Base-by-base conservation (phyloP, 139 green algal genomes). In the Spirogloea muscicola region DNA sequence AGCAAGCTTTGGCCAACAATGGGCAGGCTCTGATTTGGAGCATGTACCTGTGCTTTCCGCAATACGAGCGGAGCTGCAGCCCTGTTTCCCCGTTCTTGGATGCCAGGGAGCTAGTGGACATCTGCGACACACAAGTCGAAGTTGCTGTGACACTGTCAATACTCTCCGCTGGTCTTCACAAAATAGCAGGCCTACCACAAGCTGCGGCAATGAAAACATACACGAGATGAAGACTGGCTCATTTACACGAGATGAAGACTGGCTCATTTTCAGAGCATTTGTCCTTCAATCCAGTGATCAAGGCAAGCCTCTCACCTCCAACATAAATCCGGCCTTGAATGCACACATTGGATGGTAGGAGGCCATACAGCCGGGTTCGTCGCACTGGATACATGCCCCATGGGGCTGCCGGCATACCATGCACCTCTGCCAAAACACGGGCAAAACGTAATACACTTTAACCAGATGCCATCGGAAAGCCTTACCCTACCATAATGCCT, bases 311-410 rank as follows among this genome's bases (percentile, higher is more conserved):
- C n/a, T 1, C 21, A 79, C 70, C 5, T 75, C 58, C 25, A 79
- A 41, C 16, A 75, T 31, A 16, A 25, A 79, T 3, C 70, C 70
- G 36, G 60, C 37, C 43, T 73, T 79, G 21, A 58, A 37, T 3
- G 70, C 70, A 33, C 70, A 79, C 7, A 78, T 52, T 13, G 57
- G 46, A 7, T 79, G 70, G 27, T 79, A 79, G 10, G 70, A 36
- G 6, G 33, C 55, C 6, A 21, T 42, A 9, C 70, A 79, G 2
- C 34, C 10, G 1, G 38, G 62, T 0, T 33, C 59, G 51, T 79
- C 62, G 51, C 70, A 79, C 61, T 79, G 70, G 37, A 79, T 79
- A 60, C 70, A 79, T n/a, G 70, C 70, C 16, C 70, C 70, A 66
- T 78, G 67, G 0, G 70, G 70, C 31, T 75, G 70, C 6, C 42